phyloP scores from a whole-genome alignment of 306 rosid species.

The Corylus heterophylla region DNA sequence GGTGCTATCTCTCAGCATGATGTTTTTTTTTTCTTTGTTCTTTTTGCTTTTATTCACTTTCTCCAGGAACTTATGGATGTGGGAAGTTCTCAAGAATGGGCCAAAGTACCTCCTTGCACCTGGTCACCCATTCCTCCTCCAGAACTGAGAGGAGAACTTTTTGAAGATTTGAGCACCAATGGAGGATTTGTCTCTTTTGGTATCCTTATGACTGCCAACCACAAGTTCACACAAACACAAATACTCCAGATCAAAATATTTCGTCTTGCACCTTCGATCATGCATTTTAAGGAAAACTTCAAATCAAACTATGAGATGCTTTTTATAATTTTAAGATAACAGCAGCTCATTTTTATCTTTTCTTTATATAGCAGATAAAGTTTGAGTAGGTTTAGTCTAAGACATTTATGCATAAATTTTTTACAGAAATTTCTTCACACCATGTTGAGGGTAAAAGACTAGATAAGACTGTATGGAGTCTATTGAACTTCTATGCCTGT shows the following conservation, averaged over 20 bases:
- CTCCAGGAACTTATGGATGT: constrained; percentile 83
- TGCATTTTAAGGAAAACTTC: neutral
- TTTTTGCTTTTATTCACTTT: constrained; percentile 17
- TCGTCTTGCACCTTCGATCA: neutral
- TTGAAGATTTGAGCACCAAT: constrained; percentile 84
- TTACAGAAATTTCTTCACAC: constrained; percentile 59
- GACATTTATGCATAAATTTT: constrained; percentile 13
- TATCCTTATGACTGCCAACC: constrained; percentile 26
- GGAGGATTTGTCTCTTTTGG: constrained; percentile 93
- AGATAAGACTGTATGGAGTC: constrained; percentile 83
- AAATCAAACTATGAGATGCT: neutral
- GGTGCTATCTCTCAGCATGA: constrained; percentile 5
- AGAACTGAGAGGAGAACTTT: constrained; percentile 78
- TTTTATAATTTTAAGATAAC: neutral
- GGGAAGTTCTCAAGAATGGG: constrained; percentile 77
- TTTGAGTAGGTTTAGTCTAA: constrained; percentile 5
- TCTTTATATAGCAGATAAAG: neutral
- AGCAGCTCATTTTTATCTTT: neutral
- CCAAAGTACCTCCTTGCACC: constrained; percentile 72
- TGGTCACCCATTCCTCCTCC: constrained; percentile 99
- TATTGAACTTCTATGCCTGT: constrained; percentile 68
- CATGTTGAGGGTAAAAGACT: constrained; percentile 70
- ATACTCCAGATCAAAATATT: neutral
- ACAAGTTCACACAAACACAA: neutral
- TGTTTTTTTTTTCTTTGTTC: neutral